A percentile compares a stretch with the other conserved stretches of the same genome.
phyloP scores from a whole-genome alignment of 179 eudicot genomes.

The Beta lomatogona region DNA sequence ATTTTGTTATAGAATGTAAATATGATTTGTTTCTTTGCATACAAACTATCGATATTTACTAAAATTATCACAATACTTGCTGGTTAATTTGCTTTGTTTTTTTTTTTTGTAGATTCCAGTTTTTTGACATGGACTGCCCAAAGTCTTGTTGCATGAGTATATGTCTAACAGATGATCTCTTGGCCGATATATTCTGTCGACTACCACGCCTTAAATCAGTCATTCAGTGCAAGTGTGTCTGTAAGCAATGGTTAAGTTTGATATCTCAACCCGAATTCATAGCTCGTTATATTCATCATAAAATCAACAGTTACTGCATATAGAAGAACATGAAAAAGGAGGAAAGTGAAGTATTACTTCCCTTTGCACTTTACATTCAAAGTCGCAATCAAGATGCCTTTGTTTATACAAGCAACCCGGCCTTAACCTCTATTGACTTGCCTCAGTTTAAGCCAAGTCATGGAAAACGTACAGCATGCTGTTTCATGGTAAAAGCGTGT shows the following conservation, averaged over 20 bases:
- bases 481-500: not conserved
- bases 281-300: not conserved
- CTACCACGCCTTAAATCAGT: slow-evolving; percentile 2
- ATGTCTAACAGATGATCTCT: not conserved
- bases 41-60: not conserved
- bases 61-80: not conserved
- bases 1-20: too few species aligned
- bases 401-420: not conserved
- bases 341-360: not conserved
- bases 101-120: not conserved
- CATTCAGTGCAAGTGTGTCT: slow-evolving; percentile 1
- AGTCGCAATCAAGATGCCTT: not conserved
- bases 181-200: not conserved
- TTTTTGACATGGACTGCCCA: not conserved
- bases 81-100: not conserved
- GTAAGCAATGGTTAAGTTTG: not conserved
- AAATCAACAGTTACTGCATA: not conserved
- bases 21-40: too few species aligned
- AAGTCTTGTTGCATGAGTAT: not conserved
- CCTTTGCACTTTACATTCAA: not conserved
- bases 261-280: not conserved
- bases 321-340: not conserved
- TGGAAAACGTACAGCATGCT: not conserved
- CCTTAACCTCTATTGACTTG: not conserved
- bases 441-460: not conserved